phyloP scores from a whole-genome alignment of 306 rosid species.

The Hippophae rhamnoides region DNA sequence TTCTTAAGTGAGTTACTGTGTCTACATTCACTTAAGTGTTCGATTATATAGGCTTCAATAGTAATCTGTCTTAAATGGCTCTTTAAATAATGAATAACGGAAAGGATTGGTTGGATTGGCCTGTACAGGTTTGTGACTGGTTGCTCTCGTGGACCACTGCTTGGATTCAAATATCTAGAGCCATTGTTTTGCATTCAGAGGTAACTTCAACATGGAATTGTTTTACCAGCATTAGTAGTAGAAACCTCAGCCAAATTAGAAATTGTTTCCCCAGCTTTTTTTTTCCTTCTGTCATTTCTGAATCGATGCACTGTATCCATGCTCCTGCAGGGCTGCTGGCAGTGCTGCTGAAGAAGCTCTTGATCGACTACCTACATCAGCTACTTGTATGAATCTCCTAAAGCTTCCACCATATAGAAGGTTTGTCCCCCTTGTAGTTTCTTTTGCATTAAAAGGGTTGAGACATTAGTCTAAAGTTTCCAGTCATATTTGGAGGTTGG shows the following conservation, averaged over 20 bases:
- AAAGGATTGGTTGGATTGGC: slow-evolving; percentile 11
- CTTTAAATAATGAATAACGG: slow-evolving; percentile 5
- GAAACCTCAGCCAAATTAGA: slow-evolving; percentile 4
- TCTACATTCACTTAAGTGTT: neutral
- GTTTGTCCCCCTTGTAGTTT: slow-evolving; percentile 40
- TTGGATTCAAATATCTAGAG: slow-evolving; percentile 84
- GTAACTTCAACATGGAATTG: slow-evolving; percentile 26
- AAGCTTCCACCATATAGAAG: slow-evolving; percentile 98
- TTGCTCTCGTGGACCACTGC: slow-evolving; percentile 96
- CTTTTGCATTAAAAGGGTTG: slow-evolving; percentile 4
- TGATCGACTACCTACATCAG: slow-evolving; percentile 89
- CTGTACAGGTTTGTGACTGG: slow-evolving; percentile 86
- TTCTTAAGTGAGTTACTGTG: slow-evolving; percentile 64
- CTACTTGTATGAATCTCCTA: slow-evolving; percentile 95
- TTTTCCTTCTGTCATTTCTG: neutral
- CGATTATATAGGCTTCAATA: neutral
- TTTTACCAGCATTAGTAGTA: neutral
- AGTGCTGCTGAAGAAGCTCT: slow-evolving; percentile 85
- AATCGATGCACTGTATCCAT: neutral
- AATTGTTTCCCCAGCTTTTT: neutral
- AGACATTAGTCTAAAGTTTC: neutral
- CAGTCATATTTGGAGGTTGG: neutral
- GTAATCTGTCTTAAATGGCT: neutral
- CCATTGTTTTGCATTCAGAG: slow-evolving; percentile 92
- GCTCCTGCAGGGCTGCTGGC: slow-evolving; percentile 67